Evolutionary conservation across 2,329 filamentous ascomycete genomes (phyloP).

Genomic region (Sporothrix curviconia): DNA sequence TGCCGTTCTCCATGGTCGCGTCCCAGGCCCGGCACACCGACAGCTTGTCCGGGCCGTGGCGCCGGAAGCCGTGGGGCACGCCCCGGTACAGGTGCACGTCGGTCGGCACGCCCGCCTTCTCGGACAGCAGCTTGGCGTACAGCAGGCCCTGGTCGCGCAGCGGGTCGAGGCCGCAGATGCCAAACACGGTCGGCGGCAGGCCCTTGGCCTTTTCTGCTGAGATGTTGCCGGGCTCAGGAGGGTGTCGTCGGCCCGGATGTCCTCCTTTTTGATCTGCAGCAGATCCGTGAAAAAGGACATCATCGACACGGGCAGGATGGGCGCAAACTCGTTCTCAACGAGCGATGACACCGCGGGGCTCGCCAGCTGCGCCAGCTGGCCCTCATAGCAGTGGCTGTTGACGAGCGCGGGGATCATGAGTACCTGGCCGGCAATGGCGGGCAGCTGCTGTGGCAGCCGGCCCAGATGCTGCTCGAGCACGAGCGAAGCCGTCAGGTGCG

Average conservation of each 20-base stretch:
- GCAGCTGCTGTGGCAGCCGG: slow-evolving; percentile 26
- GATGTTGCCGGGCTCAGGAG: slow-evolving; percentile 35
- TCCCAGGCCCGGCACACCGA: slow-evolving; percentile 34
- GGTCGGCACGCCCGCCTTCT: slow-evolving; percentile 23
- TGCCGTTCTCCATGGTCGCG: slow-evolving; percentile 43
- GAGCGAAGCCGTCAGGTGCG: slow-evolving; percentile 11
- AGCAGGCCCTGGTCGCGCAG: slow-evolving; percentile 19
- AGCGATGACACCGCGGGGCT: slow-evolving; percentile 34
- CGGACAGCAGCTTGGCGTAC: slow-evolving; percentile 15
- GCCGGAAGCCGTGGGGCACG: slow-evolving; percentile 18
- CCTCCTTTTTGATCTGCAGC: slow-evolving; percentile 24
- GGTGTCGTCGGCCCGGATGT: slow-evolving; percentile 25
- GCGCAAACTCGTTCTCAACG: slow-evolving; percentile 31
- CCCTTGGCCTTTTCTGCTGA: slow-evolving; percentile 30
- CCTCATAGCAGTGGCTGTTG: slow-evolving; percentile 23
- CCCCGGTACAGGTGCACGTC: slow-evolving; percentile 23
- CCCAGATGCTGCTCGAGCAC: slow-evolving; percentile 14
- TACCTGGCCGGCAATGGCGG: slow-evolving; percentile 34
- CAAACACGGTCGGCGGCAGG: slow-evolving; percentile 16
- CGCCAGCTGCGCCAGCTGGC: slow-evolving; percentile 31
- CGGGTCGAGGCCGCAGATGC: slow-evolving; percentile 14
- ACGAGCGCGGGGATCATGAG: slow-evolving; percentile 26
- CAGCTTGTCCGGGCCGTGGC: slow-evolving; percentile 24
- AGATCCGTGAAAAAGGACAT: slow-evolving; percentile 29
- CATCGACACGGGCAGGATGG: slow-evolving; percentile 37